Evolutionary conservation across 169 alveolate genomes (phyloP), one percentile per base, ranked within the genome.

Genomic region (Plasmodium vinckei): DNA sequence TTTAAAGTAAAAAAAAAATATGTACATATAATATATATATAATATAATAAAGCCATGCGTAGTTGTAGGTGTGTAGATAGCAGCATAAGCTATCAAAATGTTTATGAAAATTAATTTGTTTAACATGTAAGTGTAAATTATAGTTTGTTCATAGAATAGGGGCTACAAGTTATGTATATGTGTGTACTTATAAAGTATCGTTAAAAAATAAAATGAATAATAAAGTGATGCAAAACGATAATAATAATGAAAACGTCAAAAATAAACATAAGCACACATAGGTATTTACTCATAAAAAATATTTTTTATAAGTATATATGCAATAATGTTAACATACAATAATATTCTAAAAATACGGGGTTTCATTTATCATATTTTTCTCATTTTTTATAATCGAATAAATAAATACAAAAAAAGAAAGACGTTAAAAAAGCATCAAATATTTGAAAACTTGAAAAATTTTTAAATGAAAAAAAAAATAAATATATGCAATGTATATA

Each of bases 361-460:
- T n/a, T 17, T 15, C 25, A 15, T 17, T 15, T 57, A 17, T 17
- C 13, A 15, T 57, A 15, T 57, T 12, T 17, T 17, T 57, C 25
- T 3, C 65, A 57, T 19, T 10, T 9, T 15, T 57, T 17, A 51
- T 57, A 13, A 15, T 17, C 65, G 19, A n/a, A 19, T 57, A 57
- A 19, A 15, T 23, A 61, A 27, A 61, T 61, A 61, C 84, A 71
- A 51, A 51, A 71, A 71, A 51, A 15, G 54, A 19, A 60, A 60
- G 15, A 71, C 49, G 54, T 49, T 53, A 49, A 71, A 71, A 71
- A 71, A 51, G 84, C 84, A 71, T 51, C 84, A 71, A 71, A 71
- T 71, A 21, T 49, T 53, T 47, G 49, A 53, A 71, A 71, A 42
- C 25, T 23, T 39, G 49, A 5, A 68, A n/a, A 47, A 69, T n/a